Evolutionary conservation across 2,329 filamentous ascomycete species (phyloP).

Genomic region (Coniochaeta sp.): DNA sequence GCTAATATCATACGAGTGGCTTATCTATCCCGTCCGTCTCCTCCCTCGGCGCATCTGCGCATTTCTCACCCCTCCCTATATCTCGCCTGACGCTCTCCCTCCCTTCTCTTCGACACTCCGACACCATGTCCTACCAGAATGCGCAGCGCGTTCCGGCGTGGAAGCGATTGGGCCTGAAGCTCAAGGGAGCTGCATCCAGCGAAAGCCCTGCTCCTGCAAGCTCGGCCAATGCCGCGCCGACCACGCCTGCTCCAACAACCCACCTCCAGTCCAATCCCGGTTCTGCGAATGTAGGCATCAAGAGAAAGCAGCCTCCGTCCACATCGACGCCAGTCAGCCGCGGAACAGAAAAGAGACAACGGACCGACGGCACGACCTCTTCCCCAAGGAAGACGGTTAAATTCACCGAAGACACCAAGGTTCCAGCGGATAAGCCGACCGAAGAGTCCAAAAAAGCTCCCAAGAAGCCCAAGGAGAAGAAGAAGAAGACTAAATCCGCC

Average conservation of each 20-base stretch:
- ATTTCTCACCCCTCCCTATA: neutral
- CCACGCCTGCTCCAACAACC: slow-evolving; percentile 7
- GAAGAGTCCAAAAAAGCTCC: slow-evolving; percentile 5
- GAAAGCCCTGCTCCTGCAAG: slow-evolving; percentile 19
- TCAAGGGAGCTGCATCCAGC: slow-evolving; percentile 37
- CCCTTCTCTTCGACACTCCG: slow-evolving; percentile 20
- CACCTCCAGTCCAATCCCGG: slow-evolving; percentile 17
- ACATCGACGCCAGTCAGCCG: slow-evolving; percentile 2
- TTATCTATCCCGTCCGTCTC: slow-evolving; percentile 5
- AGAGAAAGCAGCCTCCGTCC: slow-evolving; percentile 40
- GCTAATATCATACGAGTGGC: neutral
- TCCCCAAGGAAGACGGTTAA: slow-evolving; percentile 36
- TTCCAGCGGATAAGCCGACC: slow-evolving; percentile 4
- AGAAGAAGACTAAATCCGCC: slow-evolving; percentile 24
- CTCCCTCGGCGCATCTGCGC: slow-evolving; percentile 3
- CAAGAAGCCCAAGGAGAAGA: slow-evolving; percentile 22
- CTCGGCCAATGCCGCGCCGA: slow-evolving; percentile 11
- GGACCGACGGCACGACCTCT: slow-evolving; percentile 13
- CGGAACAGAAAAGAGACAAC: slow-evolving; percentile 25
- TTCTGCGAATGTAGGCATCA: slow-evolving; percentile 30
- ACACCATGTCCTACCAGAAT: slow-evolving; percentile 24
- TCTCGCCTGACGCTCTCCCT: slow-evolving; percentile 2
- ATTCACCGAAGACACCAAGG: slow-evolving; percentile 36
- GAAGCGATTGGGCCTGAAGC: slow-evolving; percentile 57
- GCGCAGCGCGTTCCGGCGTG: slow-evolving; percentile 45